phyloP scores from a whole-genome alignment of 2,329 filamentous ascomycete species.

The Leptographium procerum region DNA sequence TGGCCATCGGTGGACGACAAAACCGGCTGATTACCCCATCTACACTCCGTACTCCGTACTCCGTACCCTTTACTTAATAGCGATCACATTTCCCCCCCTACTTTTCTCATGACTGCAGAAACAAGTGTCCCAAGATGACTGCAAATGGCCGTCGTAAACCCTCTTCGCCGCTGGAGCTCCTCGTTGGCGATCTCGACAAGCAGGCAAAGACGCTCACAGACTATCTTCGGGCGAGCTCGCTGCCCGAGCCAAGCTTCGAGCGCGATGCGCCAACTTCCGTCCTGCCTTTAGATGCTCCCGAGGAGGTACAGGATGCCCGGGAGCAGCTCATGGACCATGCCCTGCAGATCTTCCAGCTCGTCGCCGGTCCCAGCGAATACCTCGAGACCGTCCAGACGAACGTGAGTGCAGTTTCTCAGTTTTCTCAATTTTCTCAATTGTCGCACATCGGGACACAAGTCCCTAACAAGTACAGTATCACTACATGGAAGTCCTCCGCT shows the following conservation, averaged over 20 bases:
- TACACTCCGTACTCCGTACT: neutral
- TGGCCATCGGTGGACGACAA: too few species aligned
- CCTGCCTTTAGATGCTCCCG: neutral
- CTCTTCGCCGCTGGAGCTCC: neutral
- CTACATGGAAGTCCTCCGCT: neutral
- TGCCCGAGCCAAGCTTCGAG: neutral
- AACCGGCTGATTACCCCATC: neutral
- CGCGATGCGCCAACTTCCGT: neutral
- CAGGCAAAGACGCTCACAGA: neutral
- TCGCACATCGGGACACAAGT: neutral
- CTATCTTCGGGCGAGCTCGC: neutral
- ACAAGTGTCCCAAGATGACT: neutral
- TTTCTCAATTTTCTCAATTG: too few species aligned
- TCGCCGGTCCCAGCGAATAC: neutral
- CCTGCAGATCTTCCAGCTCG: neutral
- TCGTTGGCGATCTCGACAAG: neutral
- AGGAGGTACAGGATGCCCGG: neutral
- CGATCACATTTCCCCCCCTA: neutral
- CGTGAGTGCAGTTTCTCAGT: neutral
- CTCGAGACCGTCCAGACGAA: neutral
- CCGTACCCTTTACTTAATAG: neutral
- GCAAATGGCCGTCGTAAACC: neutral
- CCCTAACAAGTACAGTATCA: neutral
- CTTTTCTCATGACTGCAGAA: neutral
- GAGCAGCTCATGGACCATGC: neutral